A percentile compares a stretch with the other conserved stretches of the same genome.
Conservation (phyloP, 352 stramenopile species). For the Phytophthora citrophthora region DNA sequence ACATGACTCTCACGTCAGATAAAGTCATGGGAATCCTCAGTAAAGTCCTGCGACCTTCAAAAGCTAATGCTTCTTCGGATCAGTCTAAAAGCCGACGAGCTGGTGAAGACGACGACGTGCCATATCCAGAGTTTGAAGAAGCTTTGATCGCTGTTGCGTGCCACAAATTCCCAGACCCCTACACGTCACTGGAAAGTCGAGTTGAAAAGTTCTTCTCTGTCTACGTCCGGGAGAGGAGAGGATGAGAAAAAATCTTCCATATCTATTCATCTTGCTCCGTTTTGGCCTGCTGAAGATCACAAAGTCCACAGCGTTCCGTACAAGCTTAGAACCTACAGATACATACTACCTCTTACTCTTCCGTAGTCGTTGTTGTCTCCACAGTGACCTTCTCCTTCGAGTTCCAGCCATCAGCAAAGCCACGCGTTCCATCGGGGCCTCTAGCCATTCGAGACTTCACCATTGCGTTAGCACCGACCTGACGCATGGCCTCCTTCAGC, state of each 20-base stretch:
- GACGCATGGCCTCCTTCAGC: constrained; percentile 69
- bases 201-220: constrained; percentile 80
- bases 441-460: constrained; percentile 74
- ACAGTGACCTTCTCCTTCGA: constrained; percentile 6
- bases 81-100: constrained; percentile 3
- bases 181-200: constrained; percentile 77
- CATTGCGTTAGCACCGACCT: constrained; percentile 65
- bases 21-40: constrained; percentile 65
- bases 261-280: constrained; percentile 26
- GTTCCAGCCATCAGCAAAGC: constrained; percentile 69
- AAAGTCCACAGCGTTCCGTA: constrained; percentile 21
- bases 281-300: constrained; percentile 12
- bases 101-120: constrained; percentile 59
- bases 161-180: constrained; percentile 82
- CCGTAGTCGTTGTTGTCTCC: constrained; percentile 16
- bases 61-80: not conserved
- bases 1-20: constrained; percentile 68
- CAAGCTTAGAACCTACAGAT: constrained; percentile 31
- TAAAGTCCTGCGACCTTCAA: constrained; percentile 46
- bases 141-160: constrained; percentile 71
- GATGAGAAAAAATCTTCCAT: constrained; percentile 5
- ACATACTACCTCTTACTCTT: constrained; percentile 21
- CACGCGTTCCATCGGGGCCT: constrained; percentile 74
- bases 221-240: constrained; percentile 53
- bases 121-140: constrained; percentile 75